Evolutionary conservation across 148 eudicot genomes (phyloP).

Genomic region (Rhododendron ovatum): DNA sequence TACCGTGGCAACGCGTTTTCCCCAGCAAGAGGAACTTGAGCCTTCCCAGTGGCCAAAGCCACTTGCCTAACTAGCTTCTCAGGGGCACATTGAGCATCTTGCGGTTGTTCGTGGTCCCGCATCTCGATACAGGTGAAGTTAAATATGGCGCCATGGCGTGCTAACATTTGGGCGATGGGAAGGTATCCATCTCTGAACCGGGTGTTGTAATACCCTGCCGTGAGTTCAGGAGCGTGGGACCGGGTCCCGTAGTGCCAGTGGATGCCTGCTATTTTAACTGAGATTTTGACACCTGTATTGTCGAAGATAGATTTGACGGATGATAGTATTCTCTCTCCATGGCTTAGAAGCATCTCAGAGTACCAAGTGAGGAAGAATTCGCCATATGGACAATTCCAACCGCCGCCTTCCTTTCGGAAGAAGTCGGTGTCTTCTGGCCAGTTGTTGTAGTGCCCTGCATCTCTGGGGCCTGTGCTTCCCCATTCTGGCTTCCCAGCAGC

Average conservation of each 20-base stretch:
- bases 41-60: slow-evolving; percentile 57
- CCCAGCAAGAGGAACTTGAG: slow-evolving; percentile 72
- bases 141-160: slow-evolving; percentile 72
- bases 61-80: slow-evolving; percentile 90
- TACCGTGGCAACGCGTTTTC: slow-evolving; percentile 90
- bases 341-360: slow-evolving; percentile 79
- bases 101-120: slow-evolving; percentile 96
- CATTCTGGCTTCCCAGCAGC: slow-evolving; percentile 78
- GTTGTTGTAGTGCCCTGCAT: slow-evolving; percentile 88
- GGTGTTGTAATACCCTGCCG: slow-evolving; percentile 97
- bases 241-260: slow-evolving; percentile 98
- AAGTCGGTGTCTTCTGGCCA: slow-evolving; percentile 98
- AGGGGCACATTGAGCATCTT: slow-evolving; percentile 83
- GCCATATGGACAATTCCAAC: slow-evolving; percentile 70
- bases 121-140: slow-evolving; percentile 97
- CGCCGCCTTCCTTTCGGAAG: slow-evolving; percentile 76
- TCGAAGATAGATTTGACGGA: slow-evolving; percentile 48
- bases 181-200: slow-evolving; percentile 77
- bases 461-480: slow-evolving; percentile 90
- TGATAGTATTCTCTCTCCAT: slow-evolving; percentile 69
- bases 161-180: slow-evolving; percentile 83
- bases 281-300: slow-evolving; percentile 58
- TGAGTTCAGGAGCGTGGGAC: slow-evolving; percentile 93
- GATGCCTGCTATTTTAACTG: slow-evolving; percentile 85
- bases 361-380: slow-evolving; percentile 96